Conservation (phyloP, 345 rosid species). For the Aurinia saxatilis region DNA sequence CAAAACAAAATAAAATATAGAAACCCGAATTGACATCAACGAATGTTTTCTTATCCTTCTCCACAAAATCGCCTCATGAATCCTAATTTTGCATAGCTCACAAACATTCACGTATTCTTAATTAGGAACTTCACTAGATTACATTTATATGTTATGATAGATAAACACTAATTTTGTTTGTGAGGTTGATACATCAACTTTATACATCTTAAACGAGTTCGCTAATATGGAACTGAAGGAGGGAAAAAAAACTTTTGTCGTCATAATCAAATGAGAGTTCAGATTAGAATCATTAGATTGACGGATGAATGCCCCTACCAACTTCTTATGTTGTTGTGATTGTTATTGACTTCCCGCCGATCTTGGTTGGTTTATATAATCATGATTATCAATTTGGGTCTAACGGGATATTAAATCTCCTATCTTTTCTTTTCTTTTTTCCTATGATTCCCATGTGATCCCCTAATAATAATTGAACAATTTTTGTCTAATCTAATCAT, state of each 20-base stretch:
- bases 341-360: slow-evolving; percentile 4
- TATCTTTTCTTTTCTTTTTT: not conserved
- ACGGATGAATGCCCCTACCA: slow-evolving; percentile 1
- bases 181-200: no score
- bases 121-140: no score
- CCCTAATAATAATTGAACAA: slow-evolving; percentile 13
- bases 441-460: slow-evolving; percentile 15
- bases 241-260: not conserved
- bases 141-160: no score
- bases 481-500: slow-evolving; percentile 22
- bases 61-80: no score
- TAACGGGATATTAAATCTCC: not conserved
- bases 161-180: no score
- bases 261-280: not conserved
- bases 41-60: no score
- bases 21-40: no score
- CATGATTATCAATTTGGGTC: not conserved
- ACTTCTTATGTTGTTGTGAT: slow-evolving; percentile 10
- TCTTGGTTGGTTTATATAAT: slow-evolving; percentile 9
- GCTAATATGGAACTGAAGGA: no score
- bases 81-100: no score
- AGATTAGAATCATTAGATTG: not conserved
- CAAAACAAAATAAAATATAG: no score
- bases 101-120: no score
- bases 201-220: no score